Evolutionary conservation across 129 eudicot genomes (phyloP).

Genomic region (Erigeron canadensis): DNA sequence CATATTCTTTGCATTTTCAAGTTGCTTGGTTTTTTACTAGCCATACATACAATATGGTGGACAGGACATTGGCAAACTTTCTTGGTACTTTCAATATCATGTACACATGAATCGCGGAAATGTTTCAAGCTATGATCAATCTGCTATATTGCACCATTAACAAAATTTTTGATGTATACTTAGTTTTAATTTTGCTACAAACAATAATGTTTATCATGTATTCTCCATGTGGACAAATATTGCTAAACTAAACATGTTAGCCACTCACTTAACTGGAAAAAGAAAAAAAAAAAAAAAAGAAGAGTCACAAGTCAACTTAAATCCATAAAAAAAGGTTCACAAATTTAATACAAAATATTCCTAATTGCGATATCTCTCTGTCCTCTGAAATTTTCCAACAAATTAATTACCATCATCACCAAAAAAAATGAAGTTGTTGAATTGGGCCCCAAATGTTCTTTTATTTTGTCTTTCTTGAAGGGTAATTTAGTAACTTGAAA

Average conservation of each 20-base stretch:
- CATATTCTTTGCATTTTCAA: not conserved
- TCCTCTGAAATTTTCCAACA: not conserved
- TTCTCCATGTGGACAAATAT: not conserved
- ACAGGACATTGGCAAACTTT: not conserved
- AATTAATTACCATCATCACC: not conserved
- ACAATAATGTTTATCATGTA: not conserved
- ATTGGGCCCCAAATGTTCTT: slow-evolving; percentile 7
- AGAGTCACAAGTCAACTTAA: slow-evolving; percentile 3
- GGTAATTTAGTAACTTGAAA: not conserved
- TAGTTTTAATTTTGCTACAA: not conserved
- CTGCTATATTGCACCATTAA: not conserved
- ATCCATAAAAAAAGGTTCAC: not conserved
- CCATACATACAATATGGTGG: not conserved
- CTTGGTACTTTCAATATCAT: not conserved
- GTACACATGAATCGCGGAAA: not conserved
- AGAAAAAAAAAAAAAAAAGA: not conserved
- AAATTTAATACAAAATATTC: not conserved
- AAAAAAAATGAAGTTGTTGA: not conserved
- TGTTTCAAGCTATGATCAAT: not conserved
- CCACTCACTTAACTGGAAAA: not conserved
- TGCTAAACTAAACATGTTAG: slow-evolving; percentile 7
- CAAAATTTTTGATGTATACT: not conserved
- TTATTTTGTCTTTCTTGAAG: not conserved
- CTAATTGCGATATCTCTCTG: not conserved
- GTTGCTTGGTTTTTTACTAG: not conserved